Percentiles rank a stretch among this genome's conserved stretches.
Evolutionary conservation across 73 alveolate species (phyloP).

Genomic region (Effrenium voratum): DNA sequence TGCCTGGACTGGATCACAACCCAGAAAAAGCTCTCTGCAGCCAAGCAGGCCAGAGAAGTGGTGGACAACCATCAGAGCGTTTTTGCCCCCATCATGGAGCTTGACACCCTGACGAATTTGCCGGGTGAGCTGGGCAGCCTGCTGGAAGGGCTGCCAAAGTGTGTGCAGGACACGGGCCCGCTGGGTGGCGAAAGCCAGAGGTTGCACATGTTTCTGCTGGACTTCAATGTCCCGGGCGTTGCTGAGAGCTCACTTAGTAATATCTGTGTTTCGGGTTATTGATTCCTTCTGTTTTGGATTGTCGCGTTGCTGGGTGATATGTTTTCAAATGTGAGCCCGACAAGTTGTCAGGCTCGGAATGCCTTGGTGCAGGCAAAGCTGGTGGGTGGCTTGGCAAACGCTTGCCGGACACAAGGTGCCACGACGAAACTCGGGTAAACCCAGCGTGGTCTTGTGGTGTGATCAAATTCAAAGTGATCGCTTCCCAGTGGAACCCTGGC

Average conservation of each 20-base stretch:
- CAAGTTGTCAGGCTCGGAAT: not conserved
- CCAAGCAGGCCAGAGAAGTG: not conserved
- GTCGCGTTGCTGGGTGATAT: not conserved
- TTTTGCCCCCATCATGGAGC: not conserved
- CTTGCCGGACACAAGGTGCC: slow-evolving; percentile 1
- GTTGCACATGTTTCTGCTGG: not conserved
- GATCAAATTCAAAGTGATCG: no score
- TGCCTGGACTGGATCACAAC: slow-evolving; percentile 31
- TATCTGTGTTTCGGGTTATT: not conserved
- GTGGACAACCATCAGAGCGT: not conserved
- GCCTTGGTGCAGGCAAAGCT: not conserved
- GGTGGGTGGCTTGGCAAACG: not conserved
- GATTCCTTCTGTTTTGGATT: no score
- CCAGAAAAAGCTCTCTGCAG: not conserved
- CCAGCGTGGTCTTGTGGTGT: no score
- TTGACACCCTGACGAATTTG: not conserved
- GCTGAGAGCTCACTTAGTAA: not conserved
- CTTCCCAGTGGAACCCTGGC: no score
- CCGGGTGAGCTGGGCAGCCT: not conserved
- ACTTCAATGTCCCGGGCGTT: slow-evolving; percentile 19
- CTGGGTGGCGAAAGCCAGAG: not conserved
- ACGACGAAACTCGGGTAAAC: no score
- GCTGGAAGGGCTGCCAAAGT: not conserved
- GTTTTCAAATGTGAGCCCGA: not conserved
- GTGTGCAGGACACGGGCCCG: not conserved